A percentile compares a stretch with the other conserved stretches of the same genome.
Conservation (phyloP, 2,329 filamentous ascomycete species). For the Karstenula rhodostoma region DNA sequence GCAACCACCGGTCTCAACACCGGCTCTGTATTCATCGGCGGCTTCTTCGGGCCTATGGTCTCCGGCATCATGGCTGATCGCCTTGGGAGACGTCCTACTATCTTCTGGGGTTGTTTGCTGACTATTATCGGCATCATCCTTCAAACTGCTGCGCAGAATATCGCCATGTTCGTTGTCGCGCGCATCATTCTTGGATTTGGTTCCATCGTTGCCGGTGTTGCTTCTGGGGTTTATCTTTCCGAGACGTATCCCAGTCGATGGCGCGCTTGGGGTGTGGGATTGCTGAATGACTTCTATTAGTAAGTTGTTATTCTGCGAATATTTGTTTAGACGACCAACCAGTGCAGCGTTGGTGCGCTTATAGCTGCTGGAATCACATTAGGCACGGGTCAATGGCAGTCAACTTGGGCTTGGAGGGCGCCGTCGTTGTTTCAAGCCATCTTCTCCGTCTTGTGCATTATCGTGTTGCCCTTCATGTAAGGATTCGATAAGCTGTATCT, state of each 20-base stretch:
- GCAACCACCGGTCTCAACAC: conserved; percentile 14
- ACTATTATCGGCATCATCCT: conserved; percentile 9
- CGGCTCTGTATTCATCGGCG: conserved; percentile 8
- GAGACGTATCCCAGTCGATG: conserved; percentile 58
- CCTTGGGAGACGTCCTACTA: conserved; percentile 11
- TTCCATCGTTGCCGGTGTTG: conserved; percentile 52
- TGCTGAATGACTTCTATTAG: conserved; percentile 26
- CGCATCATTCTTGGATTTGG: conserved; percentile 60
- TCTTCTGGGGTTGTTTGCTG: conserved; percentile 2
- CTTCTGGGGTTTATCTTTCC: conserved; percentile 58
- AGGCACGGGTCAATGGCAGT: conserved; percentile 48
- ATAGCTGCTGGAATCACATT: conserved; percentile 59
- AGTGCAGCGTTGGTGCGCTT: conserved; percentile 29
- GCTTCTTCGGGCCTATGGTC: neutral
- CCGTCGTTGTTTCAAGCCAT: conserved; percentile 56
- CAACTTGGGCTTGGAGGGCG: conserved; percentile 58
- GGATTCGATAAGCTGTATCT: conserved; percentile 30
- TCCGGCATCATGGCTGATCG: neutral
- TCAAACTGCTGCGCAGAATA: conserved; percentile 14
- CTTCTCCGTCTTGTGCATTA: conserved; percentile 52
- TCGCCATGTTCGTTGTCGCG: conserved; percentile 15
- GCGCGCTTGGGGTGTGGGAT: conserved; percentile 56
- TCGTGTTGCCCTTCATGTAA: conserved; percentile 53
- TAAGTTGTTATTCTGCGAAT: neutral
- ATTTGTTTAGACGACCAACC: conserved; percentile 35